phyloP scores from a whole-genome alignment of 768 basidiomycete species.

The Antrodiella citrinella region DNA sequence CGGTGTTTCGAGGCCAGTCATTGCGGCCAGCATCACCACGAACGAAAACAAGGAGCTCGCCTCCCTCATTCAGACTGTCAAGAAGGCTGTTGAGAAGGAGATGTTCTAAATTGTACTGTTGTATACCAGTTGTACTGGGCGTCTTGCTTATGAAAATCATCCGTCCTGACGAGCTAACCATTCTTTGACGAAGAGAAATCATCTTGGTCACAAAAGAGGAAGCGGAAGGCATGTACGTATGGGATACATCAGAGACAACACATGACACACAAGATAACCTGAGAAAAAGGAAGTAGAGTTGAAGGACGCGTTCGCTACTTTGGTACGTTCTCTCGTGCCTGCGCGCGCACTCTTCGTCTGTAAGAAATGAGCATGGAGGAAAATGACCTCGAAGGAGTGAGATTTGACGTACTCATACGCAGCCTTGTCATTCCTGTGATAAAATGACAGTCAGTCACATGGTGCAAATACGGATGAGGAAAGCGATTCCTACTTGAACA shows the following conservation, averaged over 20 bases:
- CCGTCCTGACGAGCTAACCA: too few relatives aligned
- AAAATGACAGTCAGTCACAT: constrained; percentile 9
- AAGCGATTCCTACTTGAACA: constrained; percentile 80
- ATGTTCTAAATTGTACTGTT: constrained; percentile 29
- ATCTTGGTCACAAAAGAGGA: too few relatives aligned
- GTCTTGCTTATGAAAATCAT: background rate
- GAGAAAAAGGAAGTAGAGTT: too few relatives aligned
- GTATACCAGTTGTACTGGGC: background rate
- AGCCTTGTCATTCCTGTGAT: constrained; percentile 76
- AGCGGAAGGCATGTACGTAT: too few relatives aligned
- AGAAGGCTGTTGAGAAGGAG: constrained; percentile 72
- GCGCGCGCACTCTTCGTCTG: constrained; percentile 73
- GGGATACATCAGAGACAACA: too few relatives aligned
- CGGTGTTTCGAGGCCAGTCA: constrained; percentile 91
- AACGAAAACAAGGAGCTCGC: constrained; percentile 88
- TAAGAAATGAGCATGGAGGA: background rate
- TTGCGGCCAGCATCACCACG: constrained; percentile 93
- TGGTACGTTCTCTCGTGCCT: constrained; percentile 86
- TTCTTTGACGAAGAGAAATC: background rate
- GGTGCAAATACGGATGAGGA: background rate
- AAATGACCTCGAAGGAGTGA: background rate
- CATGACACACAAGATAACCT: too few relatives aligned
- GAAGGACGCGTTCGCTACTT: too few relatives aligned
- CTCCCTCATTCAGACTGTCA: constrained; percentile 83
- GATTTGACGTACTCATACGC: constrained; percentile 77